Base-by-base conservation (phyloP, 2,329 filamentous ascomycete species). In the Paraphoma sp. region DNA sequence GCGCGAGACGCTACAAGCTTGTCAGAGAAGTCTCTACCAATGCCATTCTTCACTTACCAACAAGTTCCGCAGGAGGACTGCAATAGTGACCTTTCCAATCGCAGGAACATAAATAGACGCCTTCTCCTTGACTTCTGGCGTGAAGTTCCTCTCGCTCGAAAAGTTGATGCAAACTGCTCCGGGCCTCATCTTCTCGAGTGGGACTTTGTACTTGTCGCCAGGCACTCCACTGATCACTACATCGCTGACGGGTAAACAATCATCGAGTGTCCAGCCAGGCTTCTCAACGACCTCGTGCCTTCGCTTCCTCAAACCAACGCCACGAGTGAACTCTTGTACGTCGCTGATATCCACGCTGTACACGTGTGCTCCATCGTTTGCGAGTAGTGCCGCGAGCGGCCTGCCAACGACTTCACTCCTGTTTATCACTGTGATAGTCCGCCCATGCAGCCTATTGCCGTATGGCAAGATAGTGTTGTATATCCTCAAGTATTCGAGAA, bases 151-250 rank as follows among this genome's bases (percentile, higher is more conserved):
- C 78, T 91, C 92, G 49, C 92, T 97, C 7, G 93, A 96, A 77
- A 99, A 98, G 80, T 99, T 99, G 81, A 99, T 93, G 83, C 95
- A 99, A n/a, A 97, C 92, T 30, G 92, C 93, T 46, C 95, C 95
- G 54, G 97, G 91, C 45, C 92, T 87, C 69, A 99, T 83, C 60
- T 95, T 81, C 49, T 91, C 86, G 3, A 89, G 90, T 6, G 93
- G 91, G 28, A 99, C 90, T 82, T 98, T 97, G 85, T 90, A 99
- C 58, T 84, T 86, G 62, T 97, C 90, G 23, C 88, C 87, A 0
- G 95, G 95, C 1, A 99, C 95, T 63, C 95, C 95, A 51, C 91
- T 91, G 69, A 99, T 96, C 59, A 99, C 90, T 16, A 98, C 94
- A 76, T 99, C 95, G 73, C 93, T 97, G 57, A 94, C 81, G 1